These are phyloP conservation scores for Aspergillus niger DNA, from an alignment of 2,329 filamentous ascomycete genomes.

Conservation along the genomic window DNA sequence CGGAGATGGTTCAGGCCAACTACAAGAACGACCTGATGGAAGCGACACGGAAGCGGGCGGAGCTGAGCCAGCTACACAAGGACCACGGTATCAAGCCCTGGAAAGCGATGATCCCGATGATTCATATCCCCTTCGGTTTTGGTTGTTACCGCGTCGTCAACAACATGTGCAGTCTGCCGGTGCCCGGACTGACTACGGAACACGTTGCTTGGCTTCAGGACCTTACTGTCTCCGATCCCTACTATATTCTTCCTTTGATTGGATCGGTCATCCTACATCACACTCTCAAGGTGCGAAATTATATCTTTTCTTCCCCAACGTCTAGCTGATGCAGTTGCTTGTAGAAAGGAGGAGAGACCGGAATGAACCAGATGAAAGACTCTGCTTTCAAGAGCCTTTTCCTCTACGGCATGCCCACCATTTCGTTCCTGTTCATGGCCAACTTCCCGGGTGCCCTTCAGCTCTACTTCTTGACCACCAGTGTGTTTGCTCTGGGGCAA, in stretches of 20 bases:
- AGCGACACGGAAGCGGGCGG: slow-evolving; percentile 49
- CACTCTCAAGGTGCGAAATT: slow-evolving; percentile 57
- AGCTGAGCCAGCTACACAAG: slow-evolving; percentile 56
- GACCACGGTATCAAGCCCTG: slow-evolving; percentile 56
- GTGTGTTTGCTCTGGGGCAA: slow-evolving; percentile 46
- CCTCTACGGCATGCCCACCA: slow-evolving; percentile 51
- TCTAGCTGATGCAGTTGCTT: slow-evolving; percentile 4
- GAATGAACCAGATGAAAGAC: slow-evolving; percentile 34
- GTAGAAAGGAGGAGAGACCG: slow-evolving; percentile 44
- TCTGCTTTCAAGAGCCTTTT: slow-evolving; percentile 37
- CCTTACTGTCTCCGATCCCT: slow-evolving; percentile 74
- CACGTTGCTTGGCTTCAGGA: slow-evolving; percentile 78
- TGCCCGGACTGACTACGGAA: slow-evolving; percentile 73
- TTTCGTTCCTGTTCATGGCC: slow-evolving; percentile 57
- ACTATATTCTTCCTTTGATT: slow-evolving; percentile 68
- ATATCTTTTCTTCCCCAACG: slow-evolving; percentile 12
- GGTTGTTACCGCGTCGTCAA: slow-evolving; percentile 78
- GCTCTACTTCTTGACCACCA: slow-evolving; percentile 60
- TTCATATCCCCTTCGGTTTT: slow-evolving; percentile 72
- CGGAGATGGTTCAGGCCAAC: slow-evolving; percentile 54
- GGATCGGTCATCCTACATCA: slow-evolving; percentile 60
- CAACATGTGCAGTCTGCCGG: slow-evolving; percentile 74
- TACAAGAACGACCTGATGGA: slow-evolving; percentile 50
- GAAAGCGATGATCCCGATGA: slow-evolving; percentile 57
- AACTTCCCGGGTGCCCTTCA: slow-evolving; percentile 61